Evolutionary conservation across 108 stramenopile species (phyloP).

Genomic region (Skeletonema potamos): DNA sequence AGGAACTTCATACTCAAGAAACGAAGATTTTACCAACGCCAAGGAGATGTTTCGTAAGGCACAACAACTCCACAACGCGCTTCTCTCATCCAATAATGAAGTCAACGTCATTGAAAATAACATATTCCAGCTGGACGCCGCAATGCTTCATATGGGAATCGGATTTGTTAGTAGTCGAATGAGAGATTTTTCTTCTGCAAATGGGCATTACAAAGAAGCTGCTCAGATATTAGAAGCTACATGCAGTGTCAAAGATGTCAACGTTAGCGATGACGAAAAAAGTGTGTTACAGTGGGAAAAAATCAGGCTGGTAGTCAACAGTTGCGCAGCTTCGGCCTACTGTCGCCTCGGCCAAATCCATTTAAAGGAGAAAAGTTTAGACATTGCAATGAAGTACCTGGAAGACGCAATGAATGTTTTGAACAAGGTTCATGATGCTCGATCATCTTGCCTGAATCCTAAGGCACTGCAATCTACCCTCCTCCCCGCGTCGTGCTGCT

Average conservation of each 20-base stretch:
- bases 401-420: slow-evolving; percentile 27
- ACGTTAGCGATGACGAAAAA: slow-evolving; percentile 2
- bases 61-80: background rate
- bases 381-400: slow-evolving; percentile 26
- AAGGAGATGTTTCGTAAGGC: slow-evolving; percentile 12
- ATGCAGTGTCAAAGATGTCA: background rate
- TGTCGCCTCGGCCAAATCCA: slow-evolving; percentile 17
- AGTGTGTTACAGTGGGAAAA: slow-evolving; percentile 8
- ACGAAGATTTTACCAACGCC: slow-evolving; percentile 11
- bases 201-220: slow-evolving; percentile 19
- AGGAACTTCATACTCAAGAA: slow-evolving; percentile 32
- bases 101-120: background rate
- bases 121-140: slow-evolving; percentile 18
- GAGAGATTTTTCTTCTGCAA: slow-evolving; percentile 2
- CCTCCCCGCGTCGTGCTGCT: slow-evolving; percentile 16
- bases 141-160: slow-evolving; percentile 19
- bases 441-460: background rate
- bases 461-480: slow-evolving; percentile 10
- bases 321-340: slow-evolving; percentile 26
- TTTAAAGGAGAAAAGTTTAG: slow-evolving; percentile 5
- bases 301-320: slow-evolving; percentile 7
- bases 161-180: slow-evolving; percentile 9
- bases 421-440: slow-evolving; percentile 13
- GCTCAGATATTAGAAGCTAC: slow-evolving; percentile 16
- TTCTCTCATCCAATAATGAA: background rate